phyloP scores from a whole-genome alignment of 2,329 filamentous ascomycete genomes.

The Aspergillus udagawae region DNA sequence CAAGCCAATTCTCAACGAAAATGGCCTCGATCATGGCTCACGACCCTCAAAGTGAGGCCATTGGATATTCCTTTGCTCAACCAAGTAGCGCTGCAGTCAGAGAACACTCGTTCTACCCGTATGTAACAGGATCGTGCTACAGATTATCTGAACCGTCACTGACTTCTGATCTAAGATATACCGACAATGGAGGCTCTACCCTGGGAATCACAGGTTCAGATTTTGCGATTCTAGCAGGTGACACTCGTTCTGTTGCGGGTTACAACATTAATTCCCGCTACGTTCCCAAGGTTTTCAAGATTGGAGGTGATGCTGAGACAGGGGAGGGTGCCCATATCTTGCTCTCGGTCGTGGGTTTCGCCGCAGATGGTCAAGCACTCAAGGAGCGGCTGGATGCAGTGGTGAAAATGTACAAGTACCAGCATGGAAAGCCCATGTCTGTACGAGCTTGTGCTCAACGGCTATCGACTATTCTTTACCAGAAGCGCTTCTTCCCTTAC shows the following conservation, averaged over 20 bases:
- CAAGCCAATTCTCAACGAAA: conserved; percentile 13
- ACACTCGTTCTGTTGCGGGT: conserved; percentile 90
- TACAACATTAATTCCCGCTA: conserved; percentile 99
- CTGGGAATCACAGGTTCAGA: conserved; percentile 89
- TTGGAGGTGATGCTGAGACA: conserved; percentile 83
- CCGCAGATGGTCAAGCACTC: conserved; percentile 87
- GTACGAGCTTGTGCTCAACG: conserved; percentile 93
- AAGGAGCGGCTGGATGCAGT: conserved; percentile 91
- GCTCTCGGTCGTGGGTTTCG: conserved; percentile 91
- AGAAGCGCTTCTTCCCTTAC: conserved; percentile 98
- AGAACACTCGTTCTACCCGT: conserved; percentile 89
- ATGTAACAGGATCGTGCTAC: conserved; percentile 34
- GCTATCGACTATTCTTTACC: conserved; percentile 90
- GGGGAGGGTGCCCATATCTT: conserved; percentile 83
- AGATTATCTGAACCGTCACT: conserved; percentile 2
- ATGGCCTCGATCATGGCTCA: conserved; percentile 55
- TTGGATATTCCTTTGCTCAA: conserved; percentile 59
- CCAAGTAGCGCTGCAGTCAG: conserved; percentile 47
- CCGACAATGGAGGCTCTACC: conserved; percentile 95
- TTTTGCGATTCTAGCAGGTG: conserved; percentile 95
- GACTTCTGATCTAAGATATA: conserved; percentile 56
- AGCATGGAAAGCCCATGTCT: conserved; percentile 93
- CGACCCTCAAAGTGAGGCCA: conserved; percentile 48
- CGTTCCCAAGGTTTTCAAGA: conserved; percentile 94
- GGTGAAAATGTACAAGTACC: conserved; percentile 98